Base-by-base conservation (phyloP, 352 stramenopile genomes). In the Globisporangium viniferum region DNA sequence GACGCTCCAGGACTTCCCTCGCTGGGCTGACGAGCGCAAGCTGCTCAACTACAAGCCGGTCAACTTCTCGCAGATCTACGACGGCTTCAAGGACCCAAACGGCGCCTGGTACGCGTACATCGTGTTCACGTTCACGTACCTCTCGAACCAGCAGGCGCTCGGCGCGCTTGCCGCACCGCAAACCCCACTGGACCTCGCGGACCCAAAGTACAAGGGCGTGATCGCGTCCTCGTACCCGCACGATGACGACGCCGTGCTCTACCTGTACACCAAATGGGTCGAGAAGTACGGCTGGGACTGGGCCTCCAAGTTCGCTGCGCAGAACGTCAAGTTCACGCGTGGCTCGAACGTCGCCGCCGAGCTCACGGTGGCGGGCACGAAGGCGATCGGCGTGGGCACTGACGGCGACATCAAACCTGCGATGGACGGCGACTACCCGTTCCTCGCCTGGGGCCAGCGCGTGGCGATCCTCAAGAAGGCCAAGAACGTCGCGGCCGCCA, bases 281-380 rank as follows among this genome's bases (percentile, higher is more conserved):
- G 68, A 86, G 71, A 79, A 78, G 67, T 88, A 84, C 65, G 80
- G 77, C 46, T 88, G 76, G 80, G 73, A 76, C 29, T 88, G 80
- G 78, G 74, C 76, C 41, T 60, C 70, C 15, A 76, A 82, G 72
- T 36, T 88, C 15, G 74, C 72, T 9, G 60, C 70, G 57, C 73
- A 88, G 70, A 67, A 79, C 35, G 64, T 82, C 18, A 59, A 59
- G 35, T 84, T 82, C 69, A 44, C 67, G 33, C 75, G 75, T 20
- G 76, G 77, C 9, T 74, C 74, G n/a, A 68, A 82, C 61, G 74
- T 69, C 7, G 35, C 76, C 1, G 70, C 46, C n/a, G 59, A 78
- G 15, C 56, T 74, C 10, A 69, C 82, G 8, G 55, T 35, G 8
- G 62, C 64, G 1, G 73, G 79, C 33, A 66, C 67, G 53, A 81